Base-by-base conservation (phyloP, 140 eudicot species). In the Cichorium intybus region DNA sequence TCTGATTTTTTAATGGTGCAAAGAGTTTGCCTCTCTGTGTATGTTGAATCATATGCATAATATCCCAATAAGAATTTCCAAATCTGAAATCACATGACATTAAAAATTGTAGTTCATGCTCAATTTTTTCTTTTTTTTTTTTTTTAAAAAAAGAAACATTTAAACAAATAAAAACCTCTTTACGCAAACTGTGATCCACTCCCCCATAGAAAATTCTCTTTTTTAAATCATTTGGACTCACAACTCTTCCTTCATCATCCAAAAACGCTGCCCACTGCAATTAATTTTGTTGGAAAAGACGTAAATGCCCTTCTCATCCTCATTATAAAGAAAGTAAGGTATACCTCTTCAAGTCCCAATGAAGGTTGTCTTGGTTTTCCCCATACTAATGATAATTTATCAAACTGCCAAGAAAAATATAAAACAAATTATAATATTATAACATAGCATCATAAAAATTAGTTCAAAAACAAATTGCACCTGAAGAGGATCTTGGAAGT, bases 311-410 rank as follows among this genome's bases (percentile, higher is more conserved):
- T n/a, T n/a, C n/a, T n/a, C n/a, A n/a, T n/a, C n/a, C n/a, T n/a
- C n/a, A n/a, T 35, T 2, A 9, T 9, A 2, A 10, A 35, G 3
- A 39, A 63, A 48, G 63, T 62, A 23, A 52, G 50, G 46, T 39
- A 20, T 81, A 93, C 99, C 97, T 88, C 99, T 76, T 79, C 83
- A 77, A 31, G 55, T 39, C 90, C 83, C 74, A 93, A 53, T 24
- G 97, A 90, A 71, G 82, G 82, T 62, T 88, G 99, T 3, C 97
- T 89, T 70, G 97, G 99, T 66, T 88, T 81, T 49, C 99, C 99
- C 95, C 99, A 93, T 59, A 85, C 87, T 33, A 85, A 82, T 34
- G 95, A 51, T 68, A 85, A 39, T 70, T 78, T 93, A 56, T 93
- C 95, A 41, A 88, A 69, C 99, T 93, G 95, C 39, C 72, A 66